Conservation (phyloP, 345 rosid species). For the Pistacia atlantica region DNA sequence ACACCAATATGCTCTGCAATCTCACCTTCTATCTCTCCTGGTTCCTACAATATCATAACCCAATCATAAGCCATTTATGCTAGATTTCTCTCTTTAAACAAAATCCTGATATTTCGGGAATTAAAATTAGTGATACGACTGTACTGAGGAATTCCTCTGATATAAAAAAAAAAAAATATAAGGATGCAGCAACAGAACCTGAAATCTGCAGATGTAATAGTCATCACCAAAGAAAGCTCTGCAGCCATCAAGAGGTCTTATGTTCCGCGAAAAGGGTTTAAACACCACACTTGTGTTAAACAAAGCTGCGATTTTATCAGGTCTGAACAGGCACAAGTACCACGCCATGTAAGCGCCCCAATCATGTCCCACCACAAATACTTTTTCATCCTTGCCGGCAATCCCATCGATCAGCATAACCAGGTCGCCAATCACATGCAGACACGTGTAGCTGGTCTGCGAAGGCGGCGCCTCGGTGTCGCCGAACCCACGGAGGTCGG, state of each 20-base stretch:
- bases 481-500: slow-evolving; percentile 83
- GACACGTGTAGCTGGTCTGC: slow-evolving; percentile 42
- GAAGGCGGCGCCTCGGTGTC: slow-evolving; percentile 64
- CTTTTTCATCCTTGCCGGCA: slow-evolving; percentile 36
- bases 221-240: slow-evolving; percentile 57
- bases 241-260: slow-evolving; percentile 49
- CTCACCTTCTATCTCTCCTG: slow-evolving; percentile 68
- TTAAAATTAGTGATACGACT: too few relatives aligned
- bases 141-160: too few relatives aligned
- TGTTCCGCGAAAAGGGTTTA: slow-evolving; percentile 37
- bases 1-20: slow-evolving; percentile 40
- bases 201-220: slow-evolving; percentile 71
- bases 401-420: slow-evolving; percentile 46
- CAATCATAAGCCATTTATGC: too few relatives aligned
- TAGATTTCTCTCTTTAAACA: too few relatives aligned
- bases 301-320: slow-evolving; percentile 64
- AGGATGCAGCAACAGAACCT: too few relatives aligned
- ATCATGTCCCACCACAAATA: slow-evolving; percentile 72
- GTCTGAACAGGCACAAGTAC: slow-evolving; percentile 53
- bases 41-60: slow-evolving; percentile 36
- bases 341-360: slow-evolving; percentile 71
- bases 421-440: slow-evolving; percentile 59
- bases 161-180: too few relatives aligned
- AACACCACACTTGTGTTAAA: slow-evolving; percentile 52
- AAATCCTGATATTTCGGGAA: too few relatives aligned